Percentiles rank a stretch among this genome's conserved stretches.
phyloP scores from a whole-genome alignment of 140 eudicot species.

The Ambrosia hybrid region DNA sequence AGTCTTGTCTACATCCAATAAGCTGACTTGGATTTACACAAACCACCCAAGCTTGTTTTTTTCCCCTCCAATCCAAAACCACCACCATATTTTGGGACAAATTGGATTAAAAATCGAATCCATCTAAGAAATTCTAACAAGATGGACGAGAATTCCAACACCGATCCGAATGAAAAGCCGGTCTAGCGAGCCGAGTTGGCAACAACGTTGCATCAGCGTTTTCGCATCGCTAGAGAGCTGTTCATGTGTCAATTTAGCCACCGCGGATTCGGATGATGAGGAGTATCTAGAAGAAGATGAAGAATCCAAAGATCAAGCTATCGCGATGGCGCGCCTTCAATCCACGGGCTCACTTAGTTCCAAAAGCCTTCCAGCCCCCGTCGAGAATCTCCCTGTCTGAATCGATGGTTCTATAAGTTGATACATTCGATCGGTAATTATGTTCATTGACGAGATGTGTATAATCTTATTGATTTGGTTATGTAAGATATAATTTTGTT shows the following conservation, averaged over 20 bases:
- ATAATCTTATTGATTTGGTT: slow-evolving; percentile 1
- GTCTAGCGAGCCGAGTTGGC: slow-evolving; percentile 60
- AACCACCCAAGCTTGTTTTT: not conserved
- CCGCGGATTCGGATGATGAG: slow-evolving; percentile 67
- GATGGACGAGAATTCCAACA: slow-evolving; percentile 53
- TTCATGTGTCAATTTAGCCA: slow-evolving; percentile 70
- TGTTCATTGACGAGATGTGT: not conserved
- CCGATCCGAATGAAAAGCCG: slow-evolving; percentile 46
- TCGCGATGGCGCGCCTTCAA: slow-evolving; percentile 40
- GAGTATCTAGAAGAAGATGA: slow-evolving; percentile 43
- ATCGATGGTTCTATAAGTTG: not conserved
- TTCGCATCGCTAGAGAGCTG: slow-evolving; percentile 81
- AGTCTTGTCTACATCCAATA: too few species aligned
- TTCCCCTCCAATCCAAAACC: too few species aligned
- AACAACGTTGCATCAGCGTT: slow-evolving; percentile 67
- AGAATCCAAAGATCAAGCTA: slow-evolving; percentile 56
- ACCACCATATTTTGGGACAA: too few species aligned
- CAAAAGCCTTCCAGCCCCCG: slow-evolving; percentile 27
- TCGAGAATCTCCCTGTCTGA: slow-evolving; percentile 68
- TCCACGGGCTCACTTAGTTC: slow-evolving; percentile 23
- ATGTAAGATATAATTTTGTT: not conserved
- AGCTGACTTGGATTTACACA: not conserved
- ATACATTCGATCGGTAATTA: not conserved
- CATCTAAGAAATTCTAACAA: not conserved
- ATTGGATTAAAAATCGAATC: not conserved